phyloP scores from a whole-genome alignment of 805 yeast species.

The Wickerhamomyces ciferrii region DNA sequence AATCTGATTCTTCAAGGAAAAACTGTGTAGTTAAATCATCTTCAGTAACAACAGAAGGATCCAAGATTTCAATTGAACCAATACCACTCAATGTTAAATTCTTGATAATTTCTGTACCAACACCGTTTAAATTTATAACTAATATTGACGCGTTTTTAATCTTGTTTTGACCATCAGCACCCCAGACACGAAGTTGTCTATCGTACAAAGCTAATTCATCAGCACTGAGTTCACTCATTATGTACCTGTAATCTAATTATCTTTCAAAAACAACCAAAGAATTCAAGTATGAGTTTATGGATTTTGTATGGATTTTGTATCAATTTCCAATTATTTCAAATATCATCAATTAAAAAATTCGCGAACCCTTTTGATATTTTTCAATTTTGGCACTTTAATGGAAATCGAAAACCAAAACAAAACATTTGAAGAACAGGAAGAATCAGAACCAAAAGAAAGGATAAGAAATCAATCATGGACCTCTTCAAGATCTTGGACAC shows the following conservation, averaged over 20 bases:
- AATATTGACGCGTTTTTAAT: conserved; percentile 70
- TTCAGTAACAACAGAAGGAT: conserved; percentile 45
- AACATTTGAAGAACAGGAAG: too few species aligned
- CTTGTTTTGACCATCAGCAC: conserved; percentile 80
- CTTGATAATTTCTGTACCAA: conserved; percentile 79
- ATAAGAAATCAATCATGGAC: too few species aligned
- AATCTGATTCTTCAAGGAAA: conserved; percentile 49
- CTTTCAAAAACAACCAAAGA: too few species aligned
- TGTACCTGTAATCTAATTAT: too few species aligned
- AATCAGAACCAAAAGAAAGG: too few species aligned
- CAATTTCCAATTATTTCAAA: too few species aligned
- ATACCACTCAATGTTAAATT: conserved; percentile 86
- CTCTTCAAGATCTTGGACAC: conserved; percentile 71
- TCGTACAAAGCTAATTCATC: conserved; percentile 93
- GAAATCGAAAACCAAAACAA: neutral
- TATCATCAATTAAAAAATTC: too few species aligned
- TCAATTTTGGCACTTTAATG: neutral
- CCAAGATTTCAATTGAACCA: conserved; percentile 70
- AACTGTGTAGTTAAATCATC: conserved; percentile 74
- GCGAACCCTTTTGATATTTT: too few species aligned
- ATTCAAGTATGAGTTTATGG: too few species aligned
- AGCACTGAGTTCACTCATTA: conserved; percentile 24
- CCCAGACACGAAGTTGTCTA: conserved; percentile 95
- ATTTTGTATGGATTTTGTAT: too few species aligned
- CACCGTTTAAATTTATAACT: conserved; percentile 66